Base-by-base conservation (phyloP, 2,329 filamentous ascomycete species). In the Fusarium piperis region DNA sequence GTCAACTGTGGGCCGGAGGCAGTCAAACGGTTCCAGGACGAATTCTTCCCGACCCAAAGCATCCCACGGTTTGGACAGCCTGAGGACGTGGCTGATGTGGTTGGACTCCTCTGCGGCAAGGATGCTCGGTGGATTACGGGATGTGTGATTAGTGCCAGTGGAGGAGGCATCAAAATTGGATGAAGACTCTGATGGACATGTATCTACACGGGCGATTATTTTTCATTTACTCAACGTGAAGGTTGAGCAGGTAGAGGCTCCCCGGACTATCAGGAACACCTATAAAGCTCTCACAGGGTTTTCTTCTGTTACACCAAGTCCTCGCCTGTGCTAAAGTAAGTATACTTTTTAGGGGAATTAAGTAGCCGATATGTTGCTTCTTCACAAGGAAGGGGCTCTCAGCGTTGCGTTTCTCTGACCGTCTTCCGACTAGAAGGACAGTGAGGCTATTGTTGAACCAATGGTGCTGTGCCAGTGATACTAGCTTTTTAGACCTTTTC, bases 51-150 rank as follows among this genome's bases (percentile, higher is more conserved):
- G 0, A 28, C 71, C n/a, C 79, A 81, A 63, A 79, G 77, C 32
- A 75, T 79, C 1, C 79, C 79, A 0, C 71, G 75, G 0, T 74
- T 80, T 44, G 80, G 79, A 7, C 77, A 81, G 52, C 78, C 79
- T 0, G 77, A 81, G 5, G 80, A 82, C 16, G 77, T 82, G 15
- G 80, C 80, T 4, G 78, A 80, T 70, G 79, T 79, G 1, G 76
- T 81, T 10, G 78, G 80, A 0, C 67, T 82, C 23, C 63, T 82
- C 7, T 81, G 79, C n/a, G 73, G 79, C 2, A 59, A 70, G 0
- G 79, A 80, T 62, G 78, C 76, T 0, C 68, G 80, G 57, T 82
- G 80, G 81, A 79, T 81, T 15, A 82, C 80, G 0, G 80, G 81
- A 0, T 77, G 71, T 39, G 79, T 81, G 6, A 32, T 82, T 16